Evolutionary conservation across 352 stramenopile genomes (phyloP).

Genomic region (Globisporangium radiosum): DNA sequence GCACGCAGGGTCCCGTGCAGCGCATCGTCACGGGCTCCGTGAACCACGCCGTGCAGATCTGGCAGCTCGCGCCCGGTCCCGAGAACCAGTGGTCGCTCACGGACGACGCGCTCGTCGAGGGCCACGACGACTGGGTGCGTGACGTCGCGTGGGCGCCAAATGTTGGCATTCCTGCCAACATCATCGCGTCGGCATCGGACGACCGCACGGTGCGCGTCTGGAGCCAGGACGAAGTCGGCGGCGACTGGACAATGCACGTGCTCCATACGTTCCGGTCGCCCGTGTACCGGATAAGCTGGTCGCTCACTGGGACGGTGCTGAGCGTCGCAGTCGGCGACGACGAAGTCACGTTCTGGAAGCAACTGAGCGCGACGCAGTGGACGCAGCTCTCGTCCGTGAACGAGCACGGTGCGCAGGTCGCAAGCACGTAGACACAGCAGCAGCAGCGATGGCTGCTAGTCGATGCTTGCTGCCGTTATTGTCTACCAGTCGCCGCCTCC

Average conservation of each 20-base stretch:
- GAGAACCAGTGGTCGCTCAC: constrained; percentile 34
- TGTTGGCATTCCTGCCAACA: constrained; percentile 75
- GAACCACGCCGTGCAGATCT: constrained; percentile 58
- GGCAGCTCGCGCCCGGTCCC: constrained; percentile 32
- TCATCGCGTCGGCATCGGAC: constrained; percentile 74
- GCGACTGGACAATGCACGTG: constrained; percentile 55
- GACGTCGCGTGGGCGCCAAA: constrained; percentile 82
- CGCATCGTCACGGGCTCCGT: constrained; percentile 69
- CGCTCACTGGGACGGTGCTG: constrained; percentile 27
- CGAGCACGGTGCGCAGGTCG: constrained; percentile 44
- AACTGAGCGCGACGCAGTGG: constrained; percentile 54
- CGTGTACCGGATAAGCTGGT: constrained; percentile 84
- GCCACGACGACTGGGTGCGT: constrained; percentile 80
- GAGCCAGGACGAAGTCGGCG: constrained; percentile 60
- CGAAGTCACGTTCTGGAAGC: constrained; percentile 71
- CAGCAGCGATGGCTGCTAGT: too few relatives aligned
- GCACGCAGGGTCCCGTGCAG: constrained; percentile 50
- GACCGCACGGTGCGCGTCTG: constrained; percentile 79
- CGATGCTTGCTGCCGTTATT: too few relatives aligned
- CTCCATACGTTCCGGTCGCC: constrained; percentile 63
- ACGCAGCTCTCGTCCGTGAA: constrained; percentile 66
- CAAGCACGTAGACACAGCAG: constrained; percentile 5
- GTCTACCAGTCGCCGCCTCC: too few relatives aligned
- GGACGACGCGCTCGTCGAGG: constrained; percentile 35
- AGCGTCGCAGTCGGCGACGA: constrained; percentile 19